Conservation (phyloP, 805 yeast species). For the Debaryomyces hansenii region DNA sequence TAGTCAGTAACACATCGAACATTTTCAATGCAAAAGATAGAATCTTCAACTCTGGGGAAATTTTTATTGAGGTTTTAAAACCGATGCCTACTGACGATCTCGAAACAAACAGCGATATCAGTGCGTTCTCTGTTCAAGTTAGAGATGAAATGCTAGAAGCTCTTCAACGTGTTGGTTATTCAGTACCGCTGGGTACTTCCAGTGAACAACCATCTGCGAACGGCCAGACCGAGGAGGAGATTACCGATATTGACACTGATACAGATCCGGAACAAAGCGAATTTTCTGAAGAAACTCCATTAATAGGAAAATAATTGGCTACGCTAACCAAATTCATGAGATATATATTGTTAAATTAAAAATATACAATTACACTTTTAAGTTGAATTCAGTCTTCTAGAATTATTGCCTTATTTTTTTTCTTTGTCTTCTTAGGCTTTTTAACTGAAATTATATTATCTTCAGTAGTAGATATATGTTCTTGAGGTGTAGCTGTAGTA, state of each 20-base stretch:
- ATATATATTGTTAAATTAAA: too few relatives aligned
- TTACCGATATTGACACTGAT: constrained; percentile 7
- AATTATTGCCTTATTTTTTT: constrained; percentile 40
- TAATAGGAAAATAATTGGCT: constrained; percentile 10
- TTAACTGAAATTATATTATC: constrained; percentile 31
- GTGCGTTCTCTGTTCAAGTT: constrained; percentile 54
- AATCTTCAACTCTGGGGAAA: constrained; percentile 75
- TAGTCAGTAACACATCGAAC: constrained; percentile 81
- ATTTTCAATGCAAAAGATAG: constrained; percentile 60
- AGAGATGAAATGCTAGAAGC: constrained; percentile 56
- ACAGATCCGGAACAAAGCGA: constrained; percentile 10
- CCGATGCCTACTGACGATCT: constrained; percentile 75
- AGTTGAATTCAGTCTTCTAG: constrained; percentile 18
- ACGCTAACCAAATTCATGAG: background rate
- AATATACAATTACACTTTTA: too few relatives aligned
- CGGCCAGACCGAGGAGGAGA: background rate
- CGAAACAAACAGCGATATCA: constrained; percentile 66
- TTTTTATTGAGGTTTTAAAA: constrained; percentile 74
- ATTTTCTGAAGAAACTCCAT: constrained; percentile 22
- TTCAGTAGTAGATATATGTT: constrained; percentile 7
- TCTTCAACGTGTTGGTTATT: constrained; percentile 44
- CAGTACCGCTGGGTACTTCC: constrained; percentile 12
- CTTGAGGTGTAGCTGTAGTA: background rate
- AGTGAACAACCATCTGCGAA: too few relatives aligned
- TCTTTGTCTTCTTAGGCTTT: constrained; percentile 36